These are phyloP conservation scores for Pyronema domesticum DNA, from an alignment of 495 filamentous ascomycete genomes.

Conservation along the genomic window DNA sequence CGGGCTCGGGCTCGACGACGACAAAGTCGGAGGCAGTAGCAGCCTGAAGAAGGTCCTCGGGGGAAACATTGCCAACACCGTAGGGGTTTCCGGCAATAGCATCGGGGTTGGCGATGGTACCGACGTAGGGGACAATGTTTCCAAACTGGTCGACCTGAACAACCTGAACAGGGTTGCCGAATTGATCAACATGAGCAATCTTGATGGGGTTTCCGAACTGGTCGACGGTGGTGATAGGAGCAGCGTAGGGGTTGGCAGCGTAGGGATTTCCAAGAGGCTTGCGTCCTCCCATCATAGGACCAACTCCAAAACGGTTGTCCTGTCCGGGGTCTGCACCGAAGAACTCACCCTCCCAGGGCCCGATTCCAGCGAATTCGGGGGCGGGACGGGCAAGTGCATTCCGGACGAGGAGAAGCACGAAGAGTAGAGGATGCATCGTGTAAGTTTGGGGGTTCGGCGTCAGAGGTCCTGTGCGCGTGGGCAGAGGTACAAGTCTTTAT, in stretches of 20 bases:
- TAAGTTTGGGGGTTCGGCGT: no score
- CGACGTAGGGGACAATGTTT: background rate
- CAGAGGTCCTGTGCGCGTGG: no score
- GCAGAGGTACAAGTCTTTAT: no score
- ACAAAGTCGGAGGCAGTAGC: background rate
- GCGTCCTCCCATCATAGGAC: background rate
- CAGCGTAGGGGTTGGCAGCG: background rate
- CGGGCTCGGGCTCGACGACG: background rate
- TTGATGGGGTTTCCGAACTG: background rate
- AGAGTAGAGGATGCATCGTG: background rate
- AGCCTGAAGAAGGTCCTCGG: constrained; percentile 1
- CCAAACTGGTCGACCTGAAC: background rate
- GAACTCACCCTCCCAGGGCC: constrained; percentile 12
- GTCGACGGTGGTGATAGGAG: constrained; percentile 1
- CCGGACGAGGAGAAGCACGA: constrained; percentile 1
- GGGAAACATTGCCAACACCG: background rate
- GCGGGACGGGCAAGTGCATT: constrained; percentile 7
- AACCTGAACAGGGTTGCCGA: background rate
- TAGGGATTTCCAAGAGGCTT: background rate
- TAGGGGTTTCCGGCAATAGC: background rate
- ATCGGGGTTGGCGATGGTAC: background rate
- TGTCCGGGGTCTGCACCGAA: constrained; percentile 9
- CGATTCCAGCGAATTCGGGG: constrained; percentile 2
- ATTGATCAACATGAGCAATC: background rate
- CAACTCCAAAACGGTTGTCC: background rate